Conservation (phyloP, 441 rosid genomes). For the Croton setiger region DNA sequence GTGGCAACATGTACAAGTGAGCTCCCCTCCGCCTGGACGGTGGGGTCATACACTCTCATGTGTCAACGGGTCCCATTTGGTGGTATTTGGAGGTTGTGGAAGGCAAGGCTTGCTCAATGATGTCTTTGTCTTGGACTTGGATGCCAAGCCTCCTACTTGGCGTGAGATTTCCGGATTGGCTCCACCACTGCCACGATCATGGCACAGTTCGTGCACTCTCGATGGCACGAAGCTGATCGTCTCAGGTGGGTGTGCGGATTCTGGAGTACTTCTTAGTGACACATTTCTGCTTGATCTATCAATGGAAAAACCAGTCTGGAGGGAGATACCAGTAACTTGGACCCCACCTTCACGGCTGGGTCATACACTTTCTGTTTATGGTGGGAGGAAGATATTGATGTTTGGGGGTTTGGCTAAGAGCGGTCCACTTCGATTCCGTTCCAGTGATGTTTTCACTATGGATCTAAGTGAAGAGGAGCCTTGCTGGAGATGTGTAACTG, state of each 20-base stretch:
- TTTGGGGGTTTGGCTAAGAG: slow-evolving; percentile 92
- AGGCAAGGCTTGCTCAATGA: slow-evolving; percentile 88
- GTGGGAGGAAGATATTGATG: slow-evolving; percentile 86
- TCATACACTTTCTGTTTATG: slow-evolving; percentile 81
- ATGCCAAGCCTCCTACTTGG: slow-evolving; percentile 91
- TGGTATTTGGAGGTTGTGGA: slow-evolving; percentile 96
- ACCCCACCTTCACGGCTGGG: slow-evolving; percentile 92
- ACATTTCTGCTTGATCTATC: slow-evolving; percentile 88
- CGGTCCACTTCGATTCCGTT: slow-evolving; percentile 83
- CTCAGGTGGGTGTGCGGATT: slow-evolving; percentile 97
- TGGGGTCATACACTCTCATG: slow-evolving; percentile 98
- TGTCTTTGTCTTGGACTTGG: slow-evolving; percentile 85
- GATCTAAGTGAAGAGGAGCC: slow-evolving; percentile 90
- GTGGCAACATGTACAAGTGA: slow-evolving; percentile 88
- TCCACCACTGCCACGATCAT: slow-evolving; percentile 94
- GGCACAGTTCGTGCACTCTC: slow-evolving; percentile 98
- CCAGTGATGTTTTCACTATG: slow-evolving; percentile 93
- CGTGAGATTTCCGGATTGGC: slow-evolving; percentile 88
- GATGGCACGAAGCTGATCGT: slow-evolving; percentile 94
- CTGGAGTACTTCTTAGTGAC: slow-evolving; percentile 90
- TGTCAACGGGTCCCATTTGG: slow-evolving; percentile 82
- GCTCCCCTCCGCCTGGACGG: slow-evolving; percentile 97
- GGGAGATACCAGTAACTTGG: slow-evolving; percentile 90
- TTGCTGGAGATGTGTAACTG: slow-evolving; percentile 75
- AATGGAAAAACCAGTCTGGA: slow-evolving; percentile 89